phyloP scores from a whole-genome alignment of 768 basidiomycete species.

The Serendipita sp. region DNA sequence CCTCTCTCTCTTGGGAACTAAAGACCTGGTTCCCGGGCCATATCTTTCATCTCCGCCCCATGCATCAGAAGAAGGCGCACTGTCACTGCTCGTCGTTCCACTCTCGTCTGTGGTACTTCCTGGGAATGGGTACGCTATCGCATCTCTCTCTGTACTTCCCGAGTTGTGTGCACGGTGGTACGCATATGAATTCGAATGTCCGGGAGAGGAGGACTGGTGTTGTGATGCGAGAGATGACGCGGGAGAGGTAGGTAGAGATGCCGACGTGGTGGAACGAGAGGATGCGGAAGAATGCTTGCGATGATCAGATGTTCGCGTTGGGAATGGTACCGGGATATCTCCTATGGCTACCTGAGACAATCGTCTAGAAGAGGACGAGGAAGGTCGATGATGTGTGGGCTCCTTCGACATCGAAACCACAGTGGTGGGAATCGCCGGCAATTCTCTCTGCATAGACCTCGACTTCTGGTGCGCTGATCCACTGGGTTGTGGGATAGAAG shows the following conservation, averaged over 20 bases:
- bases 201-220: background rate
- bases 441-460: background rate
- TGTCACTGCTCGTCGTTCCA: slow-evolving; percentile 5
- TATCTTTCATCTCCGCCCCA: background rate
- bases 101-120: slow-evolving; percentile 1
- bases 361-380: slow-evolving; percentile 2
- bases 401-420: background rate
- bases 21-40: slow-evolving; percentile 7
- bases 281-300: slow-evolving; percentile 3
- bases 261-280: background rate
- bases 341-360: background rate
- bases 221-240: background rate
- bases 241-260: background rate
- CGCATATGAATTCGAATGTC: background rate
- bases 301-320: slow-evolving; percentile 8
- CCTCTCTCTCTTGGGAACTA: background rate
- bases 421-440: slow-evolving; percentile 1
- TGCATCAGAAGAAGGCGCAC: slow-evolving; percentile 6
- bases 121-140: slow-evolving; percentile 9
- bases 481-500: background rate
- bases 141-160: background rate
- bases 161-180: slow-evolving; percentile 4
- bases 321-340: slow-evolving; percentile 6
- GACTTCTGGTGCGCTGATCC: slow-evolving; percentile 3
- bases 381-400: slow-evolving; percentile 6